A percentile compares a stretch with the other conserved stretches of the same genome.
These are phyloP conservation scores for Candida insectorum DNA, from an alignment of 805 yeast species.

Conservation along the genomic window DNA sequence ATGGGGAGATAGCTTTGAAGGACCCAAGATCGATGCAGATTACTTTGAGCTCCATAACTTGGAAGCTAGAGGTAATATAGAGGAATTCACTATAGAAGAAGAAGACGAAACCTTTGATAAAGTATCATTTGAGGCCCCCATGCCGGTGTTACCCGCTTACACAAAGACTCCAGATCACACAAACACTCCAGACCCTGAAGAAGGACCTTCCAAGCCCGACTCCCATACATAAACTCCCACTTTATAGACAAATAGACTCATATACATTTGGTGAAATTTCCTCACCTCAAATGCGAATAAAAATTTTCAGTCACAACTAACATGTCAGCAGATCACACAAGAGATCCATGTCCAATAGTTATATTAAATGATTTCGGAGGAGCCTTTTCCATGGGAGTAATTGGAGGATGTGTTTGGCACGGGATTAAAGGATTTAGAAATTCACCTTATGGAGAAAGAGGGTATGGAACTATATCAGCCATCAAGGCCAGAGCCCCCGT, in stretches of 20 bases:
- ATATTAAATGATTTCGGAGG: slow-evolving; percentile 97
- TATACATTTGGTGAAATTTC: not conserved
- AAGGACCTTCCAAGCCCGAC: no score
- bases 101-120: slow-evolving; percentile 12
- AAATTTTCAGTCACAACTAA: no score
- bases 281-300: no score
- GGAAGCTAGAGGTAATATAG: slow-evolving; percentile 17
- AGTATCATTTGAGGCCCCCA: slow-evolving; percentile 6
- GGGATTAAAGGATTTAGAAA: slow-evolving; percentile 98
- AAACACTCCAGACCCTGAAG: no score
- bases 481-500: slow-evolving; percentile 97
- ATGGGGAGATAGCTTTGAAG: slow-evolving; percentile 68
- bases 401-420: slow-evolving; percentile 99
- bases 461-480: slow-evolving; percentile 84
- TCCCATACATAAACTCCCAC: not conserved
- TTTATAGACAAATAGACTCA: not conserved
- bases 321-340: slow-evolving; percentile 94
- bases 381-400: slow-evolving; percentile 98
- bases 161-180: no score
- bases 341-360: slow-evolving; percentile 99
- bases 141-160: slow-evolving; percentile 7
- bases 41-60: slow-evolving; percentile 36
- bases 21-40: slow-evolving; percentile 54
- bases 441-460: slow-evolving; percentile 95
- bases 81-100: slow-evolving; percentile 13